Percentiles rank a stretch among this genome's conserved stretches.
Conservation (phyloP, 2,329 filamentous ascomycete genomes). For the Chaetomiaceae sp. region DNA sequence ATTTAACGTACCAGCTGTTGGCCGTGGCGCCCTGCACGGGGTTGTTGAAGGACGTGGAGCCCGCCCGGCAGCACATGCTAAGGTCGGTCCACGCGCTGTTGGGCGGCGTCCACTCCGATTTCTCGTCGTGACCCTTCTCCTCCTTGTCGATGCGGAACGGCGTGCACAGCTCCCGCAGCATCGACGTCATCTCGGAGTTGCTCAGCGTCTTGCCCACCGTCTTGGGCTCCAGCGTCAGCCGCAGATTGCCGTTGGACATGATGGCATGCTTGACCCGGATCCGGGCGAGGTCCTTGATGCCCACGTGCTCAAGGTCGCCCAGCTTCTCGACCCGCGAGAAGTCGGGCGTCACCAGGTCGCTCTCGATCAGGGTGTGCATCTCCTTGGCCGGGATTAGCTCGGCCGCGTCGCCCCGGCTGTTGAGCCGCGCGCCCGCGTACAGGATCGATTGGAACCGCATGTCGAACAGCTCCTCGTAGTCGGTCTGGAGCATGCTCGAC, state of each 20-base stretch:
- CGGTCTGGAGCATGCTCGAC: conserved; percentile 40
- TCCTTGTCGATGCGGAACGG: conserved; percentile 33
- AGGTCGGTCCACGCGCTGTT: conserved; percentile 39
- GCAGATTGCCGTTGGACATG: conserved; percentile 42
- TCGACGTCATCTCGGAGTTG: conserved; percentile 37
- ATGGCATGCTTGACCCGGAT: conserved; percentile 37
- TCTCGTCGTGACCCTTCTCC: no score
- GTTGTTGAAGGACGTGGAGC: conserved; percentile 36
- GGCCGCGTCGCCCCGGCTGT: conserved; percentile 34
- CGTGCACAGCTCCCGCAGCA: conserved; percentile 38
- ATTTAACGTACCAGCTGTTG: conserved; percentile 43
- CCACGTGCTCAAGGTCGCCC: conserved; percentile 37
- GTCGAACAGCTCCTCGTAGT: conserved; percentile 45
- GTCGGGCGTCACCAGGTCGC: conserved; percentile 39
- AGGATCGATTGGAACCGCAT: conserved; percentile 40
- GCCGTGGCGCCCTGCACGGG: conserved; percentile 39
- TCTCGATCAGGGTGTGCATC: conserved; percentile 38
- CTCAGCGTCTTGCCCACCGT: conserved; percentile 34
- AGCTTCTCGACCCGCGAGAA: conserved; percentile 36
- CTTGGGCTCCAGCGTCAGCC: conserved; percentile 35
- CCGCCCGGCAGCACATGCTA: conserved; percentile 21
- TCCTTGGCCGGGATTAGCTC: conserved; percentile 37
- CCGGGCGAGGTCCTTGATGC: conserved; percentile 35
- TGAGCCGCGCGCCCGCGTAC: conserved; percentile 39
- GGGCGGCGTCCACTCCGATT: conserved; percentile 33